Evolutionary conservation across 192 early-diverging fungal genomes (phyloP).

Genomic region (Diversispora eburnea): DNA sequence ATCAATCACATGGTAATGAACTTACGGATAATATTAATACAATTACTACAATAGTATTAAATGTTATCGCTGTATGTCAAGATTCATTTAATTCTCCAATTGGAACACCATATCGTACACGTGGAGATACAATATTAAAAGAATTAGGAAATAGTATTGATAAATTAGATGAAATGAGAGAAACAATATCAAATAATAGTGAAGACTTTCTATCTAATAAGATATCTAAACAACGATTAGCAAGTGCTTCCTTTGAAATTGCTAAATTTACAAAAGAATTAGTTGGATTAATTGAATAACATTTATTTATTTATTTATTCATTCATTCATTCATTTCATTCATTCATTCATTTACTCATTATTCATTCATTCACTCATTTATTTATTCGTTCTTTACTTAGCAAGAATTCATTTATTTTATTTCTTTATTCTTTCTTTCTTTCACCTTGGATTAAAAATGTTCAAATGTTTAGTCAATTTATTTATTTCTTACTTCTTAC

Average conservation of each 20-base stretch:
- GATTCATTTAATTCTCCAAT: slow-evolving; percentile 50
- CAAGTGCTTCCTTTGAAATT: slow-evolving; percentile 83
- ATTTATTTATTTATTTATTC: neutral
- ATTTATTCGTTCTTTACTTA: no score
- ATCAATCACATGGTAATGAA: slow-evolving; percentile 43
- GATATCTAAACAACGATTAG: slow-evolving; percentile 77
- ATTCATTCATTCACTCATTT: no score
- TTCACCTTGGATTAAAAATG: no score
- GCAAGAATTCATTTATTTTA: no score
- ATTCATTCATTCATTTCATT: no score
- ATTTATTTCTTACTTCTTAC: no score
- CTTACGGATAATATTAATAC: slow-evolving; percentile 45
- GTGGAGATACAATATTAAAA: slow-evolving; percentile 3
- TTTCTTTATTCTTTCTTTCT: no score
- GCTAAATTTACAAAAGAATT: slow-evolving; percentile 80
- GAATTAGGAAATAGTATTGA: slow-evolving; percentile 51
- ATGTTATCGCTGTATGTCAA: neutral
- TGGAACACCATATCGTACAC: slow-evolving; percentile 22
- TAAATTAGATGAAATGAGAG: slow-evolving; percentile 57
- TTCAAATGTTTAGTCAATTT: no score
- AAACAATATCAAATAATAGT: slow-evolving; percentile 44
- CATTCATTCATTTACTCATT: no score
- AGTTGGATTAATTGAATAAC: neutral
- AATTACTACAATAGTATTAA: neutral
- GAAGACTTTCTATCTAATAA: slow-evolving; percentile 54